Percentiles rank a stretch among this genome's conserved stretches.
These are phyloP conservation scores for Seiridium unicorne DNA, from an alignment of 2,329 filamentous ascomycete genomes.

Conservation along the genomic window DNA sequence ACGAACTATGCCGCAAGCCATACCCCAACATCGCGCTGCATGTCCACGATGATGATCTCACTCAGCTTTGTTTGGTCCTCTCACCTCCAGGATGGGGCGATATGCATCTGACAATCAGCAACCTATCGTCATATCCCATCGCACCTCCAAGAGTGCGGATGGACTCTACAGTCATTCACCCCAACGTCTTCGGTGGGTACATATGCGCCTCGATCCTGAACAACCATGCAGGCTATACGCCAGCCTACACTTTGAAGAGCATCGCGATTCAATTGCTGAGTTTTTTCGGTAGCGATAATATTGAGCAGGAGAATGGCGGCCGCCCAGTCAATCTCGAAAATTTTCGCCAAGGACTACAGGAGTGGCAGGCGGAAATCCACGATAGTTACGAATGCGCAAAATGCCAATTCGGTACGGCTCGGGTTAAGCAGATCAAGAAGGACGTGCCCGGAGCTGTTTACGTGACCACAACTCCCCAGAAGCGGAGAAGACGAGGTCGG, in stretches of 20 bases:
- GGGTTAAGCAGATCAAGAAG: neutral
- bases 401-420: conserved; percentile 20
- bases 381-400: conserved; percentile 20
- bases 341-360: conserved; percentile 15
- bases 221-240: conserved; percentile 39
- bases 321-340: conserved; percentile 19
- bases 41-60: conserved; percentile 32
- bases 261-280: conserved; percentile 51
- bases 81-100: conserved; percentile 33
- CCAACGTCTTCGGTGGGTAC: conserved; percentile 41
- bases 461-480: neutral
- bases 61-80: conserved; percentile 40
- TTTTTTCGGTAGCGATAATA: conserved; percentile 45
- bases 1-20: conserved; percentile 41
- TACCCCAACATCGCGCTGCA: conserved; percentile 45
- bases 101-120: conserved; percentile 40
- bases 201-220: conserved; percentile 48
- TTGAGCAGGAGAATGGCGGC: conserved; percentile 37
- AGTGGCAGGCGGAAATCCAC: too few relatives aligned
- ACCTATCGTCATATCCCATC: conserved; percentile 37
- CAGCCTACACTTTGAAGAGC: conserved; percentile 48
- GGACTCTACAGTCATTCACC: conserved; percentile 38
- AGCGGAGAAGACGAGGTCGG: neutral
- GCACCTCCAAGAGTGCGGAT: conserved; percentile 36
- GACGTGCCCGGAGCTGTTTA: neutral